Base-by-base conservation (phyloP, 2,329 filamentous ascomycete species). In the Beauveria rudraprayagi region DNA sequence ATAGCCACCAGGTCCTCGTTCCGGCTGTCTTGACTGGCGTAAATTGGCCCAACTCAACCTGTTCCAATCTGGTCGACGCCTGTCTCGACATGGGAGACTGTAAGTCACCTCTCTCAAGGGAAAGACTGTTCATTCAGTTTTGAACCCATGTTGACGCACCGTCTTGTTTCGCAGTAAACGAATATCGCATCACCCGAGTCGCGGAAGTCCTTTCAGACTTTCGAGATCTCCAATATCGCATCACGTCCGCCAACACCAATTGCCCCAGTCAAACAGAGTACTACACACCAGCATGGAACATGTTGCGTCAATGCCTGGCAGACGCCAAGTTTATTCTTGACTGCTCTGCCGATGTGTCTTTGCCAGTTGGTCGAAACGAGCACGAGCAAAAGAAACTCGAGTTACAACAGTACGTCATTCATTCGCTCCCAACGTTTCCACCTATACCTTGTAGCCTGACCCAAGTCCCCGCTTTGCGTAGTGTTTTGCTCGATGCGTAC, bases 311-410 rank as follows among this genome's bases (percentile, higher is more conserved):
- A 72, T 87, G 84, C 73, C 76, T 79, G 56, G 68, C 85, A 47
- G 85, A 87, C 66, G 84, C 84, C 7, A 83, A 85, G 68, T 78
- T 85, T 72, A 86, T 88, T 65, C 78, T 87, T 63, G 83, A 87
- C 68, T 84, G 82, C 67, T 83, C 82, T 24, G 84, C 84, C 46
- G 85, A 87, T 70, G 83, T 17, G 77, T 76, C 57, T 83, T 87
- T 14, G 83, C 84, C 4, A 73, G 52, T 71, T 70, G 52, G 83
- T 83, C 59, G 82, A 82, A 60, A 37, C 11, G 78, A 80, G 60
- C 78, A 80, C 24, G 84, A 87, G 70, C 84, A 87, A 70, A 72
- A 71, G 30, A 86, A 85, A 69, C 83, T 83, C 19, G 83, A 87
- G 71, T 71, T 87, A 63, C 82, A 80, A 70, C 84, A 87, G 83